Conservation (phyloP, 169 alveolate genomes). For the Plasmodium billcollinsi region DNA sequence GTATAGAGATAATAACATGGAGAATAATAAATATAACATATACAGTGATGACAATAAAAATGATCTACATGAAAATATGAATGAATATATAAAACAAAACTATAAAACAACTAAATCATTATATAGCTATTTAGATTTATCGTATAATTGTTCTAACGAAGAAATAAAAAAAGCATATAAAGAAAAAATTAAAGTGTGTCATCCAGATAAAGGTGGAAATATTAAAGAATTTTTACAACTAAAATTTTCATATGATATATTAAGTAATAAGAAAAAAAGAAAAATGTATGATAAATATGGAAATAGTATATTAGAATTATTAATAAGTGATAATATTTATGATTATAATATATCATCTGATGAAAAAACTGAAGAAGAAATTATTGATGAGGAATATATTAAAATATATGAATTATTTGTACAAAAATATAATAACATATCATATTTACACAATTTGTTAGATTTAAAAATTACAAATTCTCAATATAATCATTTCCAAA, state of each 20-base stretch:
- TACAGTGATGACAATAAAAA: not conserved
- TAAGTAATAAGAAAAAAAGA: conserved; percentile 61
- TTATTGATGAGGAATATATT: conserved; percentile 36
- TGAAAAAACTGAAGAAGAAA: conserved; percentile 42
- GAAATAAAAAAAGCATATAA: conserved; percentile 70
- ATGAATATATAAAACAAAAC: conserved; percentile 16
- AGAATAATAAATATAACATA: not conserved
- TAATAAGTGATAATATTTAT: conserved; percentile 52
- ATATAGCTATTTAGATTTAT: conserved; percentile 43
- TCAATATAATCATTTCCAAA: conserved; percentile 67
- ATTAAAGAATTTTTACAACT: conserved; percentile 55
- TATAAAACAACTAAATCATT: conserved; percentile 39
- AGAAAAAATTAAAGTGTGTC: conserved; percentile 63
- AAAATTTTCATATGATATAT: conserved; percentile 58
- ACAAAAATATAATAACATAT: conserved; percentile 49
- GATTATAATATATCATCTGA: conserved; percentile 64
- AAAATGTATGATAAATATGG: conserved; percentile 76
- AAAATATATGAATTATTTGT: conserved; percentile 59
- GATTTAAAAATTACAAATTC: conserved; percentile 44
- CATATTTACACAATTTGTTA: conserved; percentile 43
- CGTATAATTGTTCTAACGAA: conserved; percentile 49
- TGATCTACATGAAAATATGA: conserved; percentile 9
- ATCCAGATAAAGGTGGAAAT: conserved; percentile 75
- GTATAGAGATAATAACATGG: too few species aligned
- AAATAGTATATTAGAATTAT: conserved; percentile 61